A percentile compares a stretch with the other conserved stretches of the same genome.
phyloP scores from a whole-genome alignment of 805 yeast genomes.

The Candida krabiensis region DNA sequence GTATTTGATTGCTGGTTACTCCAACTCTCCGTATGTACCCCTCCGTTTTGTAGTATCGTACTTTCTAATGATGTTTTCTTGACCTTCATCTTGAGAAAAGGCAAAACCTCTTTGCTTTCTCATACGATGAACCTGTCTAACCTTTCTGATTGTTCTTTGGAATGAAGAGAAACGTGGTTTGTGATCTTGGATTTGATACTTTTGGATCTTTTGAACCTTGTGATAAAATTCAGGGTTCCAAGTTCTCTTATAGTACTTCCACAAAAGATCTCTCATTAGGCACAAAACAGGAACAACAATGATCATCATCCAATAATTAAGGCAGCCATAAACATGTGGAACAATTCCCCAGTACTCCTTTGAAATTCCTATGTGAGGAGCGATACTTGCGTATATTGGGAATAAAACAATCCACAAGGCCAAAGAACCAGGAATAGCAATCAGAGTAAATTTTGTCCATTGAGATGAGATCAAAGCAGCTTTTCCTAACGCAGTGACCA shows the following conservation, averaged over 20 bases:
- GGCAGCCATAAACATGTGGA: slow-evolving; percentile 71
- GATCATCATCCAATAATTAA: slow-evolving; percentile 79
- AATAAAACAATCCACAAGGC: slow-evolving; percentile 78
- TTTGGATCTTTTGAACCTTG: slow-evolving; percentile 94
- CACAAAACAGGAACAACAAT: slow-evolving; percentile 78
- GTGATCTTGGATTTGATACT: slow-evolving; percentile 88
- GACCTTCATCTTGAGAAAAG: slow-evolving; percentile 93
- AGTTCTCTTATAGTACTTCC: slow-evolving; percentile 94
- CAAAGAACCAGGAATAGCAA: slow-evolving; percentile 95
- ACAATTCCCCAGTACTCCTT: slow-evolving; percentile 81
- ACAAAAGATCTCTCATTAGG: slow-evolving; percentile 79
- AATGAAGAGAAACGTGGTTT: slow-evolving; percentile 96
- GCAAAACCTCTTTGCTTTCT: slow-evolving; percentile 98
- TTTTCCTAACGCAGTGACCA: slow-evolving; percentile 87
- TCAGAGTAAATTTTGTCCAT: slow-evolving; percentile 91
- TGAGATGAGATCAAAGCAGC: slow-evolving; percentile 89
- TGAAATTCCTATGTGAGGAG: slow-evolving; percentile 82
- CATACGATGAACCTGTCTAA: slow-evolving; percentile 97
- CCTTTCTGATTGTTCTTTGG: slow-evolving; percentile 95
- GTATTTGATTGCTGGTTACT: too few species aligned
- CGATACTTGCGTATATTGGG: slow-evolving; percentile 83
- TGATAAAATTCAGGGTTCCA: slow-evolving; percentile 92
- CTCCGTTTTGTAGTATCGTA: slow-evolving; percentile 87
- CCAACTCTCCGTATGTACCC: slow-evolving; percentile 35
- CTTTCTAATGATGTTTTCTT: slow-evolving; percentile 86